phyloP scores from a whole-genome alignment of 2,329 filamentous ascomycete species.

The Diplodia seriata region DNA sequence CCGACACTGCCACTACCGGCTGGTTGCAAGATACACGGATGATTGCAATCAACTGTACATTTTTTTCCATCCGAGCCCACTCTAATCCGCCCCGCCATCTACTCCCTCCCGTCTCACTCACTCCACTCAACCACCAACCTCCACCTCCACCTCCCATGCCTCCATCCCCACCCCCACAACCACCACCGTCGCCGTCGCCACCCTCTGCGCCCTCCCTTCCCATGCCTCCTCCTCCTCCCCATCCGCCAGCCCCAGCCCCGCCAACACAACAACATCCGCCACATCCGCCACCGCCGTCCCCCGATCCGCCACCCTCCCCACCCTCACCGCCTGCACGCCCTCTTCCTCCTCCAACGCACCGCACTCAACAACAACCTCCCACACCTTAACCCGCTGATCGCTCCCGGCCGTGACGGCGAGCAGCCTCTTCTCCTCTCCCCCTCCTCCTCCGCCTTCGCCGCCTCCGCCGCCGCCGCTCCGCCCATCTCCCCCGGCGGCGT shows the following conservation, averaged over 20 bases:
- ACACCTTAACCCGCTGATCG: constrained; percentile 58
- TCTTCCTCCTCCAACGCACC: background rate
- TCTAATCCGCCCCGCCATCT: too few relatives aligned
- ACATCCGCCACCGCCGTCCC: constrained; percentile 31
- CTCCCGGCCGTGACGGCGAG: constrained; percentile 51
- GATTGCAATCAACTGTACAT: too few relatives aligned
- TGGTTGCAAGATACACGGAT: too few relatives aligned
- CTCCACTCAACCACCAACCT: background rate
- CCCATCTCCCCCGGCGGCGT: background rate
- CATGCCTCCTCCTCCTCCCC: background rate
- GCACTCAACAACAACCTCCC: constrained; percentile 45
- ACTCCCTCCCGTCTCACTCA: background rate
- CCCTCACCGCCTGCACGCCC: constrained; percentile 8
- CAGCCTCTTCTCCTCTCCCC: constrained; percentile 13
- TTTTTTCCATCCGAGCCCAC: too few relatives aligned
- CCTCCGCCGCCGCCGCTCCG: background rate
- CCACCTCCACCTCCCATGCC: too few relatives aligned
- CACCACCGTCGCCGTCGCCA: too few relatives aligned
- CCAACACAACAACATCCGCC: constrained; percentile 16
- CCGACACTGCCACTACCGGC: too few relatives aligned
- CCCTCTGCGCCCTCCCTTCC: background rate
- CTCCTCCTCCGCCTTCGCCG: background rate
- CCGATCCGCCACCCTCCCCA: constrained; percentile 8
- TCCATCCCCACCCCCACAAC: too few relatives aligned
- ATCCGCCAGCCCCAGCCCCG: too few relatives aligned